phyloP scores from a whole-genome alignment of 2,329 filamentous ascomycete genomes.

The Exophiala viscosa region DNA sequence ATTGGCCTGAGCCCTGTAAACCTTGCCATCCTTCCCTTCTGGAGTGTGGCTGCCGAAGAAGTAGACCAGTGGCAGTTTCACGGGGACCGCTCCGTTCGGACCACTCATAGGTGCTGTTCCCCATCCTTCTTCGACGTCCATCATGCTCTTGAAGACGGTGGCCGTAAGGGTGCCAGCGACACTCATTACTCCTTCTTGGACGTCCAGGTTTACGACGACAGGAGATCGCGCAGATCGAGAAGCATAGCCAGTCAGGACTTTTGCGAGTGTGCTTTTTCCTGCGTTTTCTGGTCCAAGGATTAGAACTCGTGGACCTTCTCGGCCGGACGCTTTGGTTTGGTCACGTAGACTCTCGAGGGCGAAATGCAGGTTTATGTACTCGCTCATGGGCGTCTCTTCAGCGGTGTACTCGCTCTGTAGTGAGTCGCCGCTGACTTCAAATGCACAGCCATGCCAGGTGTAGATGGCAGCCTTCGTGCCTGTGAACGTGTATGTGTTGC shows the following conservation, averaged over 20 bases:
- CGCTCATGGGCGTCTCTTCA: conserved; percentile 75
- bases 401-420: conserved; percentile 64
- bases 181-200: conserved; percentile 72
- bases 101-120: conserved; percentile 88
- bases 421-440: conserved; percentile 68
- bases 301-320: conserved; percentile 73
- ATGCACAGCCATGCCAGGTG: conserved; percentile 84
- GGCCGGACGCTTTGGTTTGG: conserved; percentile 49
- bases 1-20: conserved; percentile 72
- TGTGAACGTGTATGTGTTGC: conserved; percentile 74
- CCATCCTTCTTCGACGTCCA: conserved; percentile 87
- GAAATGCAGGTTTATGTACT: conserved; percentile 82
- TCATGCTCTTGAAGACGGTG: conserved; percentile 77
- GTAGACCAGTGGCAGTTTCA: conserved; percentile 88
- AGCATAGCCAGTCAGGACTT: conserved; percentile 75
- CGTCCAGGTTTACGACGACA: conserved; percentile 78
- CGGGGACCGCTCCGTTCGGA: conserved; percentile 72
- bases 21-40: conserved; percentile 62
- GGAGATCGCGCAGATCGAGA: conserved; percentile 70
- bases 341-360: conserved; percentile 72
- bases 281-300: conserved; percentile 72
- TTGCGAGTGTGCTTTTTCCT: conserved; percentile 79
- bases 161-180: conserved; percentile 80
- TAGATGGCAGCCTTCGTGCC: conserved; percentile 83
- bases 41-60: conserved; percentile 67